Percentiles rank a stretch among this genome's conserved stretches.
These are phyloP conservation scores for Myotisia sp. DNA, from an alignment of 2,329 filamentous ascomycete genomes.

Conservation along the genomic window DNA sequence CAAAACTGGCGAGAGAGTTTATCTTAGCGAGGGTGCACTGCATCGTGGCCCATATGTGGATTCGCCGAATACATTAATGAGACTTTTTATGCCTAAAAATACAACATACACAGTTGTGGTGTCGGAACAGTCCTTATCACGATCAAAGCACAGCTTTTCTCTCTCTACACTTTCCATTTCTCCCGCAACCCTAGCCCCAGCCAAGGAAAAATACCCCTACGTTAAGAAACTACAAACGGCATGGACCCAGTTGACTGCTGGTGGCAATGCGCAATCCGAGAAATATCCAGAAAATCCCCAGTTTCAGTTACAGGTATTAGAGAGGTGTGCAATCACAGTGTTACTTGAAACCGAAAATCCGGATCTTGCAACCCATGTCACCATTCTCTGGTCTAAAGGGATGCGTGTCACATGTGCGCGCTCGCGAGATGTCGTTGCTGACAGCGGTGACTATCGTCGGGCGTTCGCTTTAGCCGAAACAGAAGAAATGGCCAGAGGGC, in stretches of 20 bases:
- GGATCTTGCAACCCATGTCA: slow-evolving; percentile 67
- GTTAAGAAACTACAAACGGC: slow-evolving; percentile 45
- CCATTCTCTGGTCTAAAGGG: slow-evolving; percentile 64
- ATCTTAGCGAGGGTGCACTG: slow-evolving; percentile 56
- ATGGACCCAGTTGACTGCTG: slow-evolving; percentile 70
- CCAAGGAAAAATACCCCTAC: slow-evolving; percentile 46
- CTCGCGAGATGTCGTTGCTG: slow-evolving; percentile 61
- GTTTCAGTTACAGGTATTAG: slow-evolving; percentile 50
- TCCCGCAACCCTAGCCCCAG: slow-evolving; percentile 47
- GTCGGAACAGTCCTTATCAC: slow-evolving; percentile 63
- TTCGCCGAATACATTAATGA: slow-evolving; percentile 78
- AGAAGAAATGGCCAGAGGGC: slow-evolving; percentile 48
- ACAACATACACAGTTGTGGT: slow-evolving; percentile 51
- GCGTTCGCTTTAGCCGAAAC: slow-evolving; percentile 59
- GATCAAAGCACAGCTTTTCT: slow-evolving; percentile 67
- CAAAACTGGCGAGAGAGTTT: slow-evolving; percentile 54
- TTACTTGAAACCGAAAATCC: slow-evolving; percentile 54
- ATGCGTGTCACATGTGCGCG: slow-evolving; percentile 54
- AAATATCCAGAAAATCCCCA: slow-evolving; percentile 80
- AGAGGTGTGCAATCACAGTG: slow-evolving; percentile 50
- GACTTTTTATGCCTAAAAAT: slow-evolving; percentile 46
- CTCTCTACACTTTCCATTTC: slow-evolving; percentile 64
- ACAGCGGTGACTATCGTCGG: slow-evolving; percentile 78
- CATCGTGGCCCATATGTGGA: slow-evolving; percentile 80
- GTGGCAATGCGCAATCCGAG: slow-evolving; percentile 64